phyloP scores from a whole-genome alignment of 345 rosid species.

The Arabidopsis thaliana region DNA sequence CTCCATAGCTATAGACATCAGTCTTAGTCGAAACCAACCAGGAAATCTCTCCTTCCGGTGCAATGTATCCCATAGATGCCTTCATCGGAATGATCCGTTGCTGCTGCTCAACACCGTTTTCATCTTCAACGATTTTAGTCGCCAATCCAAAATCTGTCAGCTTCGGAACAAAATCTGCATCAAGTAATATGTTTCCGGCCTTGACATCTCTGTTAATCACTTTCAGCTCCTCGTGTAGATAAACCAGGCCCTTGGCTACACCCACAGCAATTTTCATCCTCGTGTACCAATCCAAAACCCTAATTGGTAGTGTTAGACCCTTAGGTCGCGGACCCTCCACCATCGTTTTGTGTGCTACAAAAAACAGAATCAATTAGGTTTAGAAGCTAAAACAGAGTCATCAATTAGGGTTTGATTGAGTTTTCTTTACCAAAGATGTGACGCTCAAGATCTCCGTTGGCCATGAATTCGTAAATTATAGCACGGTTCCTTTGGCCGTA shows the following conservation, averaged over 20 bases:
- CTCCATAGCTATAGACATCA: conserved; percentile 84
- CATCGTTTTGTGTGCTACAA: neutral
- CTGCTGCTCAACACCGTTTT: conserved; percentile 57
- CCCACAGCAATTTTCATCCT: conserved; percentile 80
- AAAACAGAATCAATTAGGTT: neutral
- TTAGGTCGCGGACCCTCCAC: neutral
- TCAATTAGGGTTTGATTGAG: neutral
- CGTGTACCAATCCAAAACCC: conserved; percentile 59
- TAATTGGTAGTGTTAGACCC: neutral
- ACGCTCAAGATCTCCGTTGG: conserved; percentile 68
- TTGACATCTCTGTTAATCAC: conserved; percentile 74
- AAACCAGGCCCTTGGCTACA: conserved; percentile 68
- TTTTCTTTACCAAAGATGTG: conserved; percentile 58
- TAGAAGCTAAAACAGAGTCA: neutral
- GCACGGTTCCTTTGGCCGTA: conserved; percentile 63
- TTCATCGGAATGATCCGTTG: conserved; percentile 57
- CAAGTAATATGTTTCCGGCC: conserved; percentile 70
- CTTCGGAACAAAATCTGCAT: conserved; percentile 47
- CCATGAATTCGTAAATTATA: conserved; percentile 75
- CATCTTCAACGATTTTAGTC: conserved; percentile 37
- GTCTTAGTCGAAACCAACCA: conserved; percentile 68
- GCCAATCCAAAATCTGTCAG: conserved; percentile 74
- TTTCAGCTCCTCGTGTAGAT: conserved; percentile 61
- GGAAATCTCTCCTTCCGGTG: conserved; percentile 38
- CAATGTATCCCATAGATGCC: conserved; percentile 79